These are phyloP conservation scores for Phoma sp. DNA, from an alignment of 2,329 filamentous ascomycete species.

Conservation along the genomic window DNA sequence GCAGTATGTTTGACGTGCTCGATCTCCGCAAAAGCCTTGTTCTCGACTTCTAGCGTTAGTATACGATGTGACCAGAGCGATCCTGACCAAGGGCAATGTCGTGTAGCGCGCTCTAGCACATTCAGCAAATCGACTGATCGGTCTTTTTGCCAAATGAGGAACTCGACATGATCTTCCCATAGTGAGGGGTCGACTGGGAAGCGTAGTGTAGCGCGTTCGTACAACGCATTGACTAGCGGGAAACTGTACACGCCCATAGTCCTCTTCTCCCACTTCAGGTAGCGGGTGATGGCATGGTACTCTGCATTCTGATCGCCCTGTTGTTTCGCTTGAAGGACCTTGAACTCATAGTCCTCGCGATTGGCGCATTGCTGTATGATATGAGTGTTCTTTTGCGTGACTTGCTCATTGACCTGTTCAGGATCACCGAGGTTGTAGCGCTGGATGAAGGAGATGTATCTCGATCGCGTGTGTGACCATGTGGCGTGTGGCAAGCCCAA, in stretches of 20 bases:
- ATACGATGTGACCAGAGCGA: conserved; percentile 90
- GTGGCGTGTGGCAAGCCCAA: conserved; percentile 75
- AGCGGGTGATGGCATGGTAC: conserved; percentile 66
- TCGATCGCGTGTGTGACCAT: conserved; percentile 77
- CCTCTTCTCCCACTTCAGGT: conserved; percentile 84
- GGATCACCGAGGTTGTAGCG: conserved; percentile 74
- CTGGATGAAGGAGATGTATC: conserved; percentile 77
- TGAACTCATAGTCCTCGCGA: conserved; percentile 73
- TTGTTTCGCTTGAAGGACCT: conserved; percentile 66
- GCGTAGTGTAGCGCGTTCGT: conserved; percentile 76
- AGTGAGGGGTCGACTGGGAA: conserved; percentile 76
- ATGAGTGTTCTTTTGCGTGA: conserved; percentile 67
- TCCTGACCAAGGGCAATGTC: conserved; percentile 93
- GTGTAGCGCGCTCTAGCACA: conserved; percentile 80
- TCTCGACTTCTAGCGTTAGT: conserved; percentile 80
- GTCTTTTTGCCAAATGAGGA: conserved; percentile 63
- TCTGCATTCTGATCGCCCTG: conserved; percentile 65
- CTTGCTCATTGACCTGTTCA: conserved; percentile 75
- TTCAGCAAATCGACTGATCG: conserved; percentile 65
- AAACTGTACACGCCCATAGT: conserved; percentile 63
- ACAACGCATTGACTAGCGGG: conserved; percentile 68
- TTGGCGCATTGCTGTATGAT: conserved; percentile 70
- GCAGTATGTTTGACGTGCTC: conserved; percentile 92
- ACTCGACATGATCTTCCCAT: conserved; percentile 86
- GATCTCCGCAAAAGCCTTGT: conserved; percentile 78